These are phyloP conservation scores for Suillus spraguei DNA, from an alignment of 768 basidiomycete genomes.

Conservation along the genomic window DNA sequence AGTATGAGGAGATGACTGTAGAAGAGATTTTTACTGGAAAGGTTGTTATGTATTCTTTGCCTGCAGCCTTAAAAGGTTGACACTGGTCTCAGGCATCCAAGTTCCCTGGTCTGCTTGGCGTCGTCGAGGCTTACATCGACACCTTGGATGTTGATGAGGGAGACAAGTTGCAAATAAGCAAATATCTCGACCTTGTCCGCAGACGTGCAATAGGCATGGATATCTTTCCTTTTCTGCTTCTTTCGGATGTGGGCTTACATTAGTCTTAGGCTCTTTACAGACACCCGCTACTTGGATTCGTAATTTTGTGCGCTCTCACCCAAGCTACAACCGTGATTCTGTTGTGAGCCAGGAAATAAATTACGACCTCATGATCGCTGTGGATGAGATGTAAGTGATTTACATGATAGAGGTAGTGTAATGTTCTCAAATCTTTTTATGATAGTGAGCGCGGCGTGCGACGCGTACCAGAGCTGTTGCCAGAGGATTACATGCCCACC, in stretches of 20 bases:
- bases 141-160: constrained; percentile 75
- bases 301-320: constrained; percentile 87
- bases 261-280: constrained; percentile 62
- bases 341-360: constrained; percentile 90
- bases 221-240: constrained; percentile 12
- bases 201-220: constrained; percentile 75
- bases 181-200: constrained; percentile 81
- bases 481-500: constrained; percentile 52
- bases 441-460: constrained; percentile 69
- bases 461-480: constrained; percentile 62
- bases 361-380: constrained; percentile 86
- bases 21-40: constrained; percentile 95
- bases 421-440: constrained; percentile 8
- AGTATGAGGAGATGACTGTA: constrained; percentile 92
- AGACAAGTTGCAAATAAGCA: constrained; percentile 62
- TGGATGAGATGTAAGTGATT: constrained; percentile 86
- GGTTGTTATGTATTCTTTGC: constrained; percentile 40
- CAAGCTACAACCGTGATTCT: constrained; percentile 92
- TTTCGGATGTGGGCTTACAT: constrained; percentile 12
- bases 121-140: constrained; percentile 84
- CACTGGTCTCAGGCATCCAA: constrained; percentile 46
- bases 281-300: constrained; percentile 95
- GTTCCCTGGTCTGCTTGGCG: constrained; percentile 81
- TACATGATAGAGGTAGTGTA: background rate
- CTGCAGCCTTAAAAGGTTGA: constrained; percentile 5